Percentiles rank a stretch among this genome's conserved stretches.
Evolutionary conservation across 2,329 filamentous ascomycete genomes (phyloP).

Genomic region (Fusarium virguliforme): DNA sequence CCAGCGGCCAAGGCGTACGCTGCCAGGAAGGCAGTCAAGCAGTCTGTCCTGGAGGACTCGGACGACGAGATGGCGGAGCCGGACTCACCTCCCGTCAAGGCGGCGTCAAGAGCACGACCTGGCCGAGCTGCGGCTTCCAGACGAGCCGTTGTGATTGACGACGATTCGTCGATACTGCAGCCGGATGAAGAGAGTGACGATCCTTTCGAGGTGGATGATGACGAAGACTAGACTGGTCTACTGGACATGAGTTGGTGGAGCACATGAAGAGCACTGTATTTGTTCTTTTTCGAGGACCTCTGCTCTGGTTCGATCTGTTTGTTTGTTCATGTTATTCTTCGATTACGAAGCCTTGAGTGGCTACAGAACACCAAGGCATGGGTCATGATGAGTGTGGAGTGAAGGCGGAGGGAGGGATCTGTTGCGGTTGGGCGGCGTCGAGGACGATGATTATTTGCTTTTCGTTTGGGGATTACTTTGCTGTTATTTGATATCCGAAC

Average conservation of each 20-base stretch:
- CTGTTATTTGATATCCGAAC: slow-evolving; percentile 34
- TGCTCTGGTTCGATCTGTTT: slow-evolving; percentile 19
- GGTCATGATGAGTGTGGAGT: slow-evolving; percentile 16
- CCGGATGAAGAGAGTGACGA: slow-evolving; percentile 61
- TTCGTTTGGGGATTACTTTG: slow-evolving; percentile 6
- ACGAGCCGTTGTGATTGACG: slow-evolving; percentile 56
- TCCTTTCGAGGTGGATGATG: slow-evolving; percentile 65
- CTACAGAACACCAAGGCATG: slow-evolving; percentile 14
- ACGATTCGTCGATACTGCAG: slow-evolving; percentile 56
- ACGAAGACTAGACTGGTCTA: slow-evolving; percentile 52
- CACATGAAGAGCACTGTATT: slow-evolving; percentile 17
- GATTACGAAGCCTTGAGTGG: slow-evolving; percentile 26
- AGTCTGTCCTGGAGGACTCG: slow-evolving; percentile 57
- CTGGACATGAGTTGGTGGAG: slow-evolving; percentile 5
- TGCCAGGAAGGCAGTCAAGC: slow-evolving; percentile 63
- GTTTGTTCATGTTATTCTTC: slow-evolving; percentile 22
- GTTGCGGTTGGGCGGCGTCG: slow-evolving; percentile 32
- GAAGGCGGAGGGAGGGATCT: slow-evolving; percentile 11
- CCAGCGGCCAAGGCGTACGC: slow-evolving; percentile 79
- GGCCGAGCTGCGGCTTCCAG: slow-evolving; percentile 64
- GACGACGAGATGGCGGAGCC: slow-evolving; percentile 60
- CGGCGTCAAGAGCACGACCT: slow-evolving; percentile 60
- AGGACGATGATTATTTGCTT: slow-evolving; percentile 32
- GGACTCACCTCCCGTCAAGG: slow-evolving; percentile 61
- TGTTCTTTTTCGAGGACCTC: slow-evolving; percentile 8